phyloP scores from a whole-genome alignment of 1,284 basidiomycete species.

The Marasmius tenuissimus region DNA sequence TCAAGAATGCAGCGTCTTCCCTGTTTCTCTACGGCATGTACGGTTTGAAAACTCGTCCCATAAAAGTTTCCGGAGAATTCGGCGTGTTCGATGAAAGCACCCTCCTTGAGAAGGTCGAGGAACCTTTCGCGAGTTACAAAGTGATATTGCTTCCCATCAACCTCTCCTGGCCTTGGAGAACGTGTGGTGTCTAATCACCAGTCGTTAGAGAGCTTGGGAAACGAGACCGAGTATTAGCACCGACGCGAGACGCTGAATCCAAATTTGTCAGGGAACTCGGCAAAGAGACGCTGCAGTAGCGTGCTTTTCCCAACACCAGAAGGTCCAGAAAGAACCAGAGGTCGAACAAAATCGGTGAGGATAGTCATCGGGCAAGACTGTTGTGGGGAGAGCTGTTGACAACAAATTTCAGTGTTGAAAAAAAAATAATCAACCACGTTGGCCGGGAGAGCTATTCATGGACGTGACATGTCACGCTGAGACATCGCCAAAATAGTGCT shows the following conservation, averaged over 20 bases:
- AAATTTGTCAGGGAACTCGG: constrained; percentile 82
- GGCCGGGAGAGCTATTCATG: not conserved
- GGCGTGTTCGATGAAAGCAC: constrained; percentile 77
- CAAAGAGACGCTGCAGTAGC: constrained; percentile 83
- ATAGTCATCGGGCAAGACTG: not conserved
- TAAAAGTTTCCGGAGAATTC: constrained; percentile 93
- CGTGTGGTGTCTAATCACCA: constrained; percentile 84
- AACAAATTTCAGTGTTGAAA: not conserved
- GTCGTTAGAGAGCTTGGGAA: constrained; percentile 15
- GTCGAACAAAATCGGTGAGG: constrained; percentile 40
- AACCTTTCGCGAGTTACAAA: constrained; percentile 67
- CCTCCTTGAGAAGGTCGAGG: constrained; percentile 56
- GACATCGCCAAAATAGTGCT: not conserved
- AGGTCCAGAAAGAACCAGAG: constrained; percentile 42
- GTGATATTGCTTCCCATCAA: constrained; percentile 79
- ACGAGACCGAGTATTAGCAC: constrained; percentile 26
- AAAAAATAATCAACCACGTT: not conserved
- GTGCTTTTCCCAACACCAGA: constrained; percentile 97
- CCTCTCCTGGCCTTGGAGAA: constrained; percentile 80
- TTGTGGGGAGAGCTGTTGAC: not conserved
- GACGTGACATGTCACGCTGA: not conserved
- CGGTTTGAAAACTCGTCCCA: constrained; percentile 83
- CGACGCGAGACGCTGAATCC: constrained; percentile 94
- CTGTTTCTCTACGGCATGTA: constrained; percentile 52
- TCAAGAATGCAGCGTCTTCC: constrained; percentile 89